Evolutionary conservation across 176 grass and related monocot species (phyloP).

Genomic region (Lolium perenne): DNA sequence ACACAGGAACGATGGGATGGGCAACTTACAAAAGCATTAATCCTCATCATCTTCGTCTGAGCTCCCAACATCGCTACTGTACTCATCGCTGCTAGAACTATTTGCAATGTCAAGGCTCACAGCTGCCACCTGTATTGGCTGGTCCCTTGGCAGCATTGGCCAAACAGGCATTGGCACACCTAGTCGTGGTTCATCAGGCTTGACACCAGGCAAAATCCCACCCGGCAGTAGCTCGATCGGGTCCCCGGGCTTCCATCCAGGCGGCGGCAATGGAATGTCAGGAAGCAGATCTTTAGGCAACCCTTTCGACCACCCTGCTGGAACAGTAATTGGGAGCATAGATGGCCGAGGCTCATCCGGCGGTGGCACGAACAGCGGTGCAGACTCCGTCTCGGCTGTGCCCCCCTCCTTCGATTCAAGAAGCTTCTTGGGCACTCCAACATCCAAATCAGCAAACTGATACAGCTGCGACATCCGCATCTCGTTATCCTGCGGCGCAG

Average conservation of each 20-base stretch:
- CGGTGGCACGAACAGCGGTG: conserved; percentile 55
- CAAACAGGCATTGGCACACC: conserved; percentile 28
- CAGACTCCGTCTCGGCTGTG: conserved; percentile 37
- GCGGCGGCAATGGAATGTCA: conserved; percentile 59
- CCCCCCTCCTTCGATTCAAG: conserved; percentile 63
- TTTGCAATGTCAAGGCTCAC: conserved; percentile 84
- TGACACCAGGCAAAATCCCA: conserved; percentile 55
- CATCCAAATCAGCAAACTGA: conserved; percentile 78
- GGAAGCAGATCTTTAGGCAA: conserved; percentile 49
- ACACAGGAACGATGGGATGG: conserved; percentile 30
- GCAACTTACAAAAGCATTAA: conserved; percentile 55
- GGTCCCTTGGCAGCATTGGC: conserved; percentile 40
- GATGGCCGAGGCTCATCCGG: conserved; percentile 50
- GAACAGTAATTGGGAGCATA: conserved; percentile 68
- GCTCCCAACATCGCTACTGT: conserved; percentile 83
- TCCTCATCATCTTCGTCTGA: conserved; percentile 98
- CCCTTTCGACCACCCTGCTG: conserved; percentile 59
- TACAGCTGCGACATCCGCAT: conserved; percentile 91
- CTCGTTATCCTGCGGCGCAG: conserved; percentile 89
- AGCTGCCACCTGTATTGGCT: conserved; percentile 61
- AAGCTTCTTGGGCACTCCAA: conserved; percentile 79
- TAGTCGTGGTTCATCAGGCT: conserved; percentile 55
- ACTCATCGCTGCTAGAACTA: conserved; percentile 86
- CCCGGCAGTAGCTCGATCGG: conserved; percentile 62
- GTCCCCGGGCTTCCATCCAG: conserved; percentile 96